These are phyloP conservation scores for Phytophthora aleatoria DNA, from an alignment of 352 stramenopile species.

Conservation along the genomic window DNA sequence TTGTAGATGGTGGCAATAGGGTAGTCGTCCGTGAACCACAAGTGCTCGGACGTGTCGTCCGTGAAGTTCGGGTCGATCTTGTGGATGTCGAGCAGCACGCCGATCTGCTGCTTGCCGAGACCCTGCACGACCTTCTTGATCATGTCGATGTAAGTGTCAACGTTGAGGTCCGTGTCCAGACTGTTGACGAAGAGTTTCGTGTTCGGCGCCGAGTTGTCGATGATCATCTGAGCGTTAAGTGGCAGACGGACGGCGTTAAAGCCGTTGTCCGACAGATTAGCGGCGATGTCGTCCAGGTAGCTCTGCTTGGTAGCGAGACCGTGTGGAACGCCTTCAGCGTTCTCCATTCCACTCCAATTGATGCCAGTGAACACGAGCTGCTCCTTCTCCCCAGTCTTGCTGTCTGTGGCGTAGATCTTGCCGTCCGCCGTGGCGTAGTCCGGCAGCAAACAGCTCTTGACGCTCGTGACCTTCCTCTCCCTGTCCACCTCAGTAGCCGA, in stretches of 20 bases:
- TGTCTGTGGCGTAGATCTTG: constrained; percentile 71
- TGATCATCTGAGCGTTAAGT: constrained; percentile 85
- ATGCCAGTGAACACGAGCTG: constrained; percentile 84
- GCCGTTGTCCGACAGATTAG: constrained; percentile 63
- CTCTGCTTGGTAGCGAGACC: constrained; percentile 70
- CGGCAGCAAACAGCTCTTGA: constrained; percentile 67
- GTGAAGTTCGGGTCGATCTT: constrained; percentile 83
- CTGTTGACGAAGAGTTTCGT: constrained; percentile 71
- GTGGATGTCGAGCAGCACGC: constrained; percentile 83
- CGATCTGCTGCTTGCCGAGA: constrained; percentile 80
- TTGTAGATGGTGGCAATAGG: constrained; percentile 59
- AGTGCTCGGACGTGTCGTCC: constrained; percentile 67
- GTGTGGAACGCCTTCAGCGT: constrained; percentile 75
- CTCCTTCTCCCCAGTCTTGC: constrained; percentile 51
- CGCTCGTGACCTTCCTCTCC: constrained; percentile 24
- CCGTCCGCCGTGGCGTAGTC: constrained; percentile 66
- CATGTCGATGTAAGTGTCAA: constrained; percentile 81
- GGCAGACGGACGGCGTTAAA: constrained; percentile 83
- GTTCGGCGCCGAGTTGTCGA: constrained; percentile 66
- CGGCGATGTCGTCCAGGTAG: constrained; percentile 72
- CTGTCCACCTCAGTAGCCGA: constrained; percentile 41
- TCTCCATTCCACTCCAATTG: constrained; percentile 91
- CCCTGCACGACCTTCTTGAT: constrained; percentile 86
- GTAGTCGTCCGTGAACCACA: constrained; percentile 75
- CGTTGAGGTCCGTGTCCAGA: constrained; percentile 64